Evolutionary conservation across 31 red algal genomes (phyloP).

Genomic region (Odonthalia washingtoniensis): DNA sequence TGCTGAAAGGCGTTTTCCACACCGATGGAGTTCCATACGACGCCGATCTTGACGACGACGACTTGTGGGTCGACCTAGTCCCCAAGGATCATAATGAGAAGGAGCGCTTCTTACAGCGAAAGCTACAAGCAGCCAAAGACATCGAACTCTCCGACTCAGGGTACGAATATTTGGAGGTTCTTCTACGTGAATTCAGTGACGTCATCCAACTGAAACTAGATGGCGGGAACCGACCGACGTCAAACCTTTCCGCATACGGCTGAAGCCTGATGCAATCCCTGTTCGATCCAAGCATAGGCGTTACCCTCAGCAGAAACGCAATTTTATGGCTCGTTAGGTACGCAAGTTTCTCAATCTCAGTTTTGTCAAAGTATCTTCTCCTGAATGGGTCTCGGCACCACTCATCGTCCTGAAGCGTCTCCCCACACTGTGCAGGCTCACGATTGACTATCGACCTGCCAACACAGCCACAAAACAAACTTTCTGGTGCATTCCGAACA

Average conservation of each 20-base stretch:
- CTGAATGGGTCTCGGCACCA: slow-evolving; percentile 6
- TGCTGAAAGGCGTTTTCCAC: slow-evolving; percentile 46
- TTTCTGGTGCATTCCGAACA: slow-evolving; percentile 20
- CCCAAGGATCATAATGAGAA: slow-evolving; percentile 28
- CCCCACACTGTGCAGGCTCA: neutral
- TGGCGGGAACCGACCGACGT: slow-evolving; percentile 34
- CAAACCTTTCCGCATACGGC: slow-evolving; percentile 21
- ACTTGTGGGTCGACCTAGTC: slow-evolving; percentile 43
- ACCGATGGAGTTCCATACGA: slow-evolving; percentile 45
- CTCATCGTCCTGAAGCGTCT: slow-evolving; percentile 1
- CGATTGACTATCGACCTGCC: slow-evolving; percentile 7
- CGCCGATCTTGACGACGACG: slow-evolving; percentile 32
- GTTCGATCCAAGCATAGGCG: slow-evolving; percentile 37
- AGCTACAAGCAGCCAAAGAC: slow-evolving; percentile 10
- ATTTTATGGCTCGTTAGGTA: slow-evolving; percentile 52
- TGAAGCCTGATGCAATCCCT: slow-evolving; percentile 35
- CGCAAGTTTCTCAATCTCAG: slow-evolving; percentile 42
- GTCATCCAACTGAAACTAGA: slow-evolving; percentile 44
- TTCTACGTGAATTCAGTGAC: slow-evolving; percentile 37
- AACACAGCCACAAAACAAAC: neutral
- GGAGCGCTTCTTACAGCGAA: neutral
- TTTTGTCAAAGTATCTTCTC: slow-evolving; percentile 11
- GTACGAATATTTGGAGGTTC: neutral
- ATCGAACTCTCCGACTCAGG: neutral
- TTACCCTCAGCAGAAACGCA: slow-evolving; percentile 29